phyloP scores from a whole-genome alignment of 2,329 filamentous ascomycete species.

The Rhexocercosporidium sp. region DNA sequence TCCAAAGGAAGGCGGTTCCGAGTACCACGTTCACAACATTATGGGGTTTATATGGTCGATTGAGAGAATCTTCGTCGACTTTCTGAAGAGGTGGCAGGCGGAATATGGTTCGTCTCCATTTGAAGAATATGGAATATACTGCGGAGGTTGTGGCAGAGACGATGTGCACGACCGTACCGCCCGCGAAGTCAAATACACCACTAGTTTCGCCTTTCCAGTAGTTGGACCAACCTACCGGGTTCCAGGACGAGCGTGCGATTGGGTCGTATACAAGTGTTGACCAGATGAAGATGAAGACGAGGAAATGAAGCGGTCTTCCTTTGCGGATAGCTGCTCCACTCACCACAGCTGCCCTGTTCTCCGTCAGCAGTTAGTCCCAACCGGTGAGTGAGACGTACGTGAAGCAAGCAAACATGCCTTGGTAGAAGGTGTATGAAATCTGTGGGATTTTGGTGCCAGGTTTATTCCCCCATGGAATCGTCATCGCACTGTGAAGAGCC shows the following conservation, averaged over 20 bases:
- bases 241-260: conserved; percentile 79
- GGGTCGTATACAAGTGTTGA: conserved; percentile 73
- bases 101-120: conserved; percentile 54
- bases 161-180: conserved; percentile 63
- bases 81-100: neutral
- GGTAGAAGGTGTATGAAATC: conserved; percentile 84
- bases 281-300: conserved; percentile 73
- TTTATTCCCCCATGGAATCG: conserved; percentile 9
- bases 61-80: conserved; percentile 41
- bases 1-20: conserved; percentile 73
- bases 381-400: conserved; percentile 49
- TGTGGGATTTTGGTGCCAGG: conserved; percentile 67
- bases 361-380: conserved; percentile 43
- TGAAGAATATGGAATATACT: conserved; percentile 74
- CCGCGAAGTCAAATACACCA: conserved; percentile 66
- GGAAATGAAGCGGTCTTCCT: conserved; percentile 59
- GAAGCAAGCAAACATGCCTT: conserved; percentile 85
- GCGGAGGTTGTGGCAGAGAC: conserved; percentile 72
- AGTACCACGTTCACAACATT: conserved; percentile 76
- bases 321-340: conserved; percentile 64
- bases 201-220: conserved; percentile 44
- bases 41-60: conserved; percentile 53
- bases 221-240: conserved; percentile 71
- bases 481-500: conserved; percentile 7
- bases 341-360: conserved; percentile 12